phyloP scores from a whole-genome alignment of 2,329 filamentous ascomycete species.

The Penicillium sp. region DNA sequence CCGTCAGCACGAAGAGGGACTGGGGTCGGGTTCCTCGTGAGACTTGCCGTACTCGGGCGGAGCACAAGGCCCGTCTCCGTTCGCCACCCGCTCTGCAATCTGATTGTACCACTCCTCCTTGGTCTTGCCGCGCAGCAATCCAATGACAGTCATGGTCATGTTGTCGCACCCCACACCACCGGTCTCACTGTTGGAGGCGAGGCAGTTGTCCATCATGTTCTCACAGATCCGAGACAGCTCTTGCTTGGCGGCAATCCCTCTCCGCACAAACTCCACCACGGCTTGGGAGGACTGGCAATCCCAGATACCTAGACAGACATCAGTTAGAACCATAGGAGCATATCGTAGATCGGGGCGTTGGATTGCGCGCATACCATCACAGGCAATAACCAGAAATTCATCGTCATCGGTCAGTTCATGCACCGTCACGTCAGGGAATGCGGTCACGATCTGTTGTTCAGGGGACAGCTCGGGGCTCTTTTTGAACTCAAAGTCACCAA shows the following conservation, averaged over 20 bases:
- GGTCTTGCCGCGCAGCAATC: conserved; percentile 80
- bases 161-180: conserved; percentile 98
- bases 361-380: conserved; percentile 65
- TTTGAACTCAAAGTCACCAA: conserved; percentile 99
- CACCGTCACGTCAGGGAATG: conserved; percentile 86
- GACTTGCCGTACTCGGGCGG: conserved; percentile 98
- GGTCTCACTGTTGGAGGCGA: conserved; percentile 95
- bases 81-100: conserved; percentile 86
- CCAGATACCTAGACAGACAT: conserved; percentile 72
- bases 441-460: conserved; percentile 98
- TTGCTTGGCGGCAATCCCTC: conserved; percentile 94
- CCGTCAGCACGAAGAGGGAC: conserved; percentile 40
- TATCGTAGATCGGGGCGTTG: no score
- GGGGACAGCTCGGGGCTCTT: conserved; percentile 94
- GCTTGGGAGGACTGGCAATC: conserved; percentile 98
- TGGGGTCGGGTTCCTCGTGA: conserved; percentile 41
- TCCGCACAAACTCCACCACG: conserved; percentile 91
- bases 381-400: conserved; percentile 89
- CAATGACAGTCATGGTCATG: conserved; percentile 96
- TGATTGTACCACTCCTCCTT: conserved; percentile 99
- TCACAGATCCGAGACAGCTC: conserved; percentile 92
- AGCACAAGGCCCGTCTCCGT: conserved; percentile 95
- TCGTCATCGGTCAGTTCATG: conserved; percentile 90
- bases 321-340: not conserved
- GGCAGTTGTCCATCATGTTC: conserved; percentile 99